These are phyloP conservation scores for Fomitopsis schrenkii DNA, from an alignment of 1,284 basidiomycete genomes.

Conservation along the genomic window DNA sequence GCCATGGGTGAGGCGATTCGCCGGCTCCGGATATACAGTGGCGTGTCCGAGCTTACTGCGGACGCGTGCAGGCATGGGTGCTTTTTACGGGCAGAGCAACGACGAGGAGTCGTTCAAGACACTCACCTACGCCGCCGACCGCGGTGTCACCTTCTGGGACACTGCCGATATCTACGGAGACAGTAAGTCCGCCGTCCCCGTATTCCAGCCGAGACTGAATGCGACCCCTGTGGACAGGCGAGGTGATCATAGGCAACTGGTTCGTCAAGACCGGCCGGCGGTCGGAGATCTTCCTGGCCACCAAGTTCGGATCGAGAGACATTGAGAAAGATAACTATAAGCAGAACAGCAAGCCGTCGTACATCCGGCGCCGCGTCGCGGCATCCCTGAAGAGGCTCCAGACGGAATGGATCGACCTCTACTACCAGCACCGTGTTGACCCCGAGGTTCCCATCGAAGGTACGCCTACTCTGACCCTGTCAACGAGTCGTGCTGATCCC, in stretches of 20 bases:
- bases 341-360: slow-evolving; percentile 7
- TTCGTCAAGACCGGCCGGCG: slow-evolving; percentile 35
- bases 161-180: slow-evolving; percentile 27
- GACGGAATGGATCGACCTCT: slow-evolving; percentile 25
- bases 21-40: neutral
- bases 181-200: slow-evolving; percentile 1
- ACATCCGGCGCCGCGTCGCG: slow-evolving; percentile 21
- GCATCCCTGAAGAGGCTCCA: slow-evolving; percentile 21
- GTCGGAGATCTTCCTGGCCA: slow-evolving; percentile 41
- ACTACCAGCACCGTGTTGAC: slow-evolving; percentile 26
- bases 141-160: slow-evolving; percentile 23
- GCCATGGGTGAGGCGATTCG: slow-evolving; percentile 5
- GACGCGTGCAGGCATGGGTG: neutral
- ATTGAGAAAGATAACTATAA: neutral
- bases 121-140: neutral
- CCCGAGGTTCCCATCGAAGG: slow-evolving; percentile 28
- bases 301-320: slow-evolving; percentile 29
- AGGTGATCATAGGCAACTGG: slow-evolving; percentile 16
- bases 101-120: slow-evolving; percentile 11
- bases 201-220: too few species aligned
- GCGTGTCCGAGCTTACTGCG: neutral
- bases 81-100: slow-evolving; percentile 1
- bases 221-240: neutral
- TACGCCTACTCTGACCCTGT: neutral
- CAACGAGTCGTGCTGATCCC: neutral